Percentiles rank a stretch among this genome's conserved stretches.
These are phyloP conservation scores for Aspergillus diversus DNA, from an alignment of 495 filamentous ascomycete species.

Conservation along the genomic window DNA sequence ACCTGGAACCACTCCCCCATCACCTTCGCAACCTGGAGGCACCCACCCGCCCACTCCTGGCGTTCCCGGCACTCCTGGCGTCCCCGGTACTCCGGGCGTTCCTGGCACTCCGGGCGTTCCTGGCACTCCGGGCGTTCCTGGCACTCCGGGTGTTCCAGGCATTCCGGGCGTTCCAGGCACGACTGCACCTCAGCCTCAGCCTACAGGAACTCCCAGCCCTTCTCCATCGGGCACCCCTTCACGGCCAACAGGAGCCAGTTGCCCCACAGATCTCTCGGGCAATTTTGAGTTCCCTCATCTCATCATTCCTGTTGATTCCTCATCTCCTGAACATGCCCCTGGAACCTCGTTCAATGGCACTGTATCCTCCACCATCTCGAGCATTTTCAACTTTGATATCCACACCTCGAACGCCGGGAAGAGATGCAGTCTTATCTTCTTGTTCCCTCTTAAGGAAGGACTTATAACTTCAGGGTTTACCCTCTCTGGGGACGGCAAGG, in stretches of 20 bases:
- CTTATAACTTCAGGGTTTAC: conserved; percentile 60
- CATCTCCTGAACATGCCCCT: conserved; percentile 51
- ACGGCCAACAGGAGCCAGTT: conserved; percentile 34
- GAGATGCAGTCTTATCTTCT: conserved; percentile 68
- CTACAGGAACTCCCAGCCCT: conserved; percentile 9
- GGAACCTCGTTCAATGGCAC: conserved; percentile 60
- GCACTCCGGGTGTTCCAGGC: not conserved
- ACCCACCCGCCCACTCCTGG: too few relatives aligned
- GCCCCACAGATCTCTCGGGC: conserved; percentile 55
- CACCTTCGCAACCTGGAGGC: conserved; percentile 9
- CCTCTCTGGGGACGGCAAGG: conserved; percentile 59
- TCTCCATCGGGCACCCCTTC: conserved; percentile 22
- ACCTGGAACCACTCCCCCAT: conserved; percentile 16
- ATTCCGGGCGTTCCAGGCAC: not conserved
- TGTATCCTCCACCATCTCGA: conserved; percentile 57
- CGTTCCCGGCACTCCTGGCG: not conserved
- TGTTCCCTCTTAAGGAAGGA: conserved; percentile 58
- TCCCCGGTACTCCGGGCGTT: conserved; percentile 1
- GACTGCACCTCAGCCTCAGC: not conserved
- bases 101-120: not conserved
- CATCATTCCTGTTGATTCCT: conserved; percentile 65
- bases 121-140: not conserved
- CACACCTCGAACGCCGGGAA: conserved; percentile 54
- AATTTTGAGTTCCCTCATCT: conserved; percentile 66
- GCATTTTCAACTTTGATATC: conserved; percentile 73